Percentiles rank a stretch among this genome's conserved stretches.
These are phyloP conservation scores for Pseudognaphalium luteoalbum DNA, from an alignment of 129 eudicot genomes.

Conservation along the genomic window DNA sequence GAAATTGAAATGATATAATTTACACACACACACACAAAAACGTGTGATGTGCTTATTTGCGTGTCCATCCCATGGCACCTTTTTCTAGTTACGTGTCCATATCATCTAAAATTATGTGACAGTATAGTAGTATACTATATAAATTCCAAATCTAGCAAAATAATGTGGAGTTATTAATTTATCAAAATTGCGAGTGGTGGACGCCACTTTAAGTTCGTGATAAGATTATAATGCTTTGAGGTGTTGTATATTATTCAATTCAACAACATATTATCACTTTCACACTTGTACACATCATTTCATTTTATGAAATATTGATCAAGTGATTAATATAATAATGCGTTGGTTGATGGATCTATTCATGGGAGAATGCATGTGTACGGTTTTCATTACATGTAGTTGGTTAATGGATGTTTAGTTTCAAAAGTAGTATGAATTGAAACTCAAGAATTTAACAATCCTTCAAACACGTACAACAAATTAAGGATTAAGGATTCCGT, in stretches of 20 bases:
- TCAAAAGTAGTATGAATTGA: no score
- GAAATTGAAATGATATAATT: neutral
- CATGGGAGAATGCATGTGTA: no score
- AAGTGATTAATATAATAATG: no score
- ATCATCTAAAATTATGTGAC: neutral
- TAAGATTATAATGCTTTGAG: conserved; percentile 19
- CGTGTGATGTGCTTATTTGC: neutral
- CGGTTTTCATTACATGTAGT: no score
- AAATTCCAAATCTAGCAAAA: conserved; percentile 5
- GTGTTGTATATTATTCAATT: neutral
- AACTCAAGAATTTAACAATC: no score
- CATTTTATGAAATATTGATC: no score
- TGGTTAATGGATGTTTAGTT: no score
- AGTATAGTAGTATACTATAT: no score
- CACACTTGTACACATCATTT: conserved; percentile 17
- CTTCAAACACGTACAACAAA: no score
- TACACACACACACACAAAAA: neutral
- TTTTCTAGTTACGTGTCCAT: conserved; percentile 12
- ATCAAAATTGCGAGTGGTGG: conserved; percentile 24
- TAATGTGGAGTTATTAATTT: conserved; percentile 13
- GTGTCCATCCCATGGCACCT: neutral
- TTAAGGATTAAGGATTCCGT: no score
- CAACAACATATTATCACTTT: conserved; percentile 5
- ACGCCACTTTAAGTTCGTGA: conserved; percentile 24
- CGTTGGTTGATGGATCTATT: no score